phyloP scores from a whole-genome alignment of 345 rosid species.

The Trapa bicornis region DNA sequence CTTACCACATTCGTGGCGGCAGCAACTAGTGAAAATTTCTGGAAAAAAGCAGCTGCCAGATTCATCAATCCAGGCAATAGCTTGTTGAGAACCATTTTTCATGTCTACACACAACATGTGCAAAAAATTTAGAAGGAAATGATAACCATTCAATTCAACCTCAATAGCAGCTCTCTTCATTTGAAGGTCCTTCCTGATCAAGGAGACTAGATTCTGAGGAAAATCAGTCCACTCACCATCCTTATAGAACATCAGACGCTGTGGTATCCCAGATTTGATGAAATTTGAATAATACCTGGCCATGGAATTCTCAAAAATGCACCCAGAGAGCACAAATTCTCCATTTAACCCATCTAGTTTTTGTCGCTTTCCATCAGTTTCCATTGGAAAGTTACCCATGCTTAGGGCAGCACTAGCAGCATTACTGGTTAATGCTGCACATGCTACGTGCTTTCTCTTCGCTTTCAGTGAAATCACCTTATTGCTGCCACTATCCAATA shows the following conservation, averaged over 20 bases:
- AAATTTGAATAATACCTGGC: conserved; percentile 56
- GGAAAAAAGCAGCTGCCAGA: conserved; percentile 75
- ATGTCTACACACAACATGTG: conserved; percentile 62
- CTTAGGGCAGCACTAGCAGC: conserved; percentile 18
- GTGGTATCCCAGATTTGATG: conserved; percentile 48
- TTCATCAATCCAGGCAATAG: conserved; percentile 94
- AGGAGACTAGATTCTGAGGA: conserved; percentile 27
- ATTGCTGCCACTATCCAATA: conserved; percentile 24
- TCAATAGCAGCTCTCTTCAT: conserved; percentile 54
- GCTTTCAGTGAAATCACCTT: conserved; percentile 1
- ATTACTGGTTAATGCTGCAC: conserved; percentile 28
- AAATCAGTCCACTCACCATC: conserved; percentile 75
- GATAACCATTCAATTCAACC: conserved; percentile 36
- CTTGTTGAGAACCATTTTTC: conserved; percentile 49
- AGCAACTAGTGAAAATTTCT: conserved; percentile 36
- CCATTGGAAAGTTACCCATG: conserved; percentile 13
- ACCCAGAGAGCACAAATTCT: conserved; percentile 16
- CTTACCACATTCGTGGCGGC: conserved; percentile 22
- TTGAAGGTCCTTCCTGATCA: conserved; percentile 41
- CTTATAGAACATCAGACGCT: conserved; percentile 62
- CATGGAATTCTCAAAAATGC: conserved; percentile 30
- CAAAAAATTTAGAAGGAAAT: conserved; percentile 58
- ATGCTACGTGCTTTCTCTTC: conserved; percentile 15
- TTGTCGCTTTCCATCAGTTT: conserved; percentile 36
- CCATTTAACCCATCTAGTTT: conserved; percentile 24